Evolutionary conservation across 2,329 filamentous ascomycete genomes (phyloP).

Genomic region (Dactylellina leptospora): DNA sequence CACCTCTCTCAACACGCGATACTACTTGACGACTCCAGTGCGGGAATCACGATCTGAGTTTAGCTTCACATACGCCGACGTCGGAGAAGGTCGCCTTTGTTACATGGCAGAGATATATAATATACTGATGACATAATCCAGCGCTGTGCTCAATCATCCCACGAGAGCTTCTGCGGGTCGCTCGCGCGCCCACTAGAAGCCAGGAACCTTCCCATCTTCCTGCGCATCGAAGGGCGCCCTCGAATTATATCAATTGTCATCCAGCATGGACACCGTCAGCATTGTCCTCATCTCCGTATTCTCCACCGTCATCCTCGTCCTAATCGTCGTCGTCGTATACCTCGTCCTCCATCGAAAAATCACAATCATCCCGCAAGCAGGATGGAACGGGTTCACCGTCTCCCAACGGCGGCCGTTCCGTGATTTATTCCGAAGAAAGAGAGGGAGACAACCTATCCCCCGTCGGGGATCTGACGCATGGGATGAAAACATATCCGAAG

Average conservation of each 20-base stretch:
- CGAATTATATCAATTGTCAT: background rate
- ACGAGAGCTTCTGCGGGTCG: slow-evolving; percentile 25
- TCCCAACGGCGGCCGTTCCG: slow-evolving; percentile 42
- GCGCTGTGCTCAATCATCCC: background rate
- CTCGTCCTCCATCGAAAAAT: slow-evolving; percentile 46
- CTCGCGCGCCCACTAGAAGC: slow-evolving; percentile 37
- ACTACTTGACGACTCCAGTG: background rate
- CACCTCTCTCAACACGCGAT: background rate
- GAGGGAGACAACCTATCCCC: slow-evolving; percentile 19
- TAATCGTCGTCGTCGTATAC: slow-evolving; percentile 36
- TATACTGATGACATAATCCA: slow-evolving; percentile 25
- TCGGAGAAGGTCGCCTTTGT: slow-evolving; percentile 4
- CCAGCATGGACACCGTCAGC: slow-evolving; percentile 34
- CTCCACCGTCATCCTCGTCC: slow-evolving; percentile 39
- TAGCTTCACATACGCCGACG: background rate
- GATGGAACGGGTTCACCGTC: slow-evolving; percentile 39
- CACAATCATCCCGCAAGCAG: slow-evolving; percentile 33
- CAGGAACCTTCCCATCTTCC: slow-evolving; percentile 39
- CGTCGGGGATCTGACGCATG: slow-evolving; percentile 42
- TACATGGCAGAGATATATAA: background rate
- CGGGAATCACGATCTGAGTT: background rate
- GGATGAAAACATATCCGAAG: slow-evolving; percentile 48
- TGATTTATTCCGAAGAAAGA: slow-evolving; percentile 34
- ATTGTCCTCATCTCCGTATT: slow-evolving; percentile 48
- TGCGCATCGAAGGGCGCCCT: slow-evolving; percentile 38